Base-by-base conservation (phyloP, 2,329 filamentous ascomycete genomes). In the Didymella sp. region DNA sequence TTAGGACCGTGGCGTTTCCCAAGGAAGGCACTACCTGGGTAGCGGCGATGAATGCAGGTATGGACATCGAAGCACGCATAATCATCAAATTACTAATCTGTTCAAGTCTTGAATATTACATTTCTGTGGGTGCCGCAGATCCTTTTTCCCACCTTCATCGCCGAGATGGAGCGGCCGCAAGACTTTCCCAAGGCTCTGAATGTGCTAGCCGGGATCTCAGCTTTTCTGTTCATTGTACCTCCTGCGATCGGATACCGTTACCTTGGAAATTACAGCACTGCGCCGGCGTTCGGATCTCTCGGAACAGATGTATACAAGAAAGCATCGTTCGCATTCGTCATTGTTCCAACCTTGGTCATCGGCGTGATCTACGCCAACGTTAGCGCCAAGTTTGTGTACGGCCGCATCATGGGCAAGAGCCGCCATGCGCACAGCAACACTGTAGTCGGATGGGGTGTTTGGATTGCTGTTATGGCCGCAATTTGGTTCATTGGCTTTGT, bases 91-190 rank as follows among this genome's bases (percentile, higher is more conserved):
- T 27, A 8, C 25, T 27, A 27, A 27, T 5, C 25, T 27, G n/a
- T n/a, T n/a, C n/a, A n/a, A 0, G 96, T 96, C 76, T 82, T 96
- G 72, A 96, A 96, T 76, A 96, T 96, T 71, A 91, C 88, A 77
- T 97, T 96, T 75, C 96, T 92, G 0, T 96, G 96, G 73, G 96
- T 97, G 64, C 92, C 92, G 0, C 92, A 97, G 74, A 96, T 96
- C 68, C 96, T 92, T 0, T 83, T 97, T 15, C 92, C 92, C 0
- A 93, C 89, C 63, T 97, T 97, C 79, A 96, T 97, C 63, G 91
- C 93, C 4, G 93, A 97, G 76, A 97, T 97, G 92, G 89, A 84
- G 72, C 80, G 85, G 47, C 85, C 83, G 0, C 87, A 85, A 52
- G 92, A 97, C 67, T 97, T 97, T 71, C 92, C 91, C 67, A 96